Conservation (phyloP, 2,329 filamentous ascomycete genomes). For the Daldinia eschscholtzii region DNA sequence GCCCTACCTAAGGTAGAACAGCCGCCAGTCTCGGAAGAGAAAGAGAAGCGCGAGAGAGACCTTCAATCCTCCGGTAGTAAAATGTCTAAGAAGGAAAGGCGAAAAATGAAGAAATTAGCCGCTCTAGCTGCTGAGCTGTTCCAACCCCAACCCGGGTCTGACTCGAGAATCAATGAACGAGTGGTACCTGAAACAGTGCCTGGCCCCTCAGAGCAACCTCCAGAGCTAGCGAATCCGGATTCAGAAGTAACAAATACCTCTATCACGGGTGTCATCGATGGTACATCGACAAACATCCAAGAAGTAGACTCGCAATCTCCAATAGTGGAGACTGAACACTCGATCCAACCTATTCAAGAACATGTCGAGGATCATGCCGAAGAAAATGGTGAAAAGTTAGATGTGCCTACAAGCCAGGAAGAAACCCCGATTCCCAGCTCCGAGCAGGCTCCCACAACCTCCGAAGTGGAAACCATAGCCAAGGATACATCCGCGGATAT, state of each 20-base stretch:
- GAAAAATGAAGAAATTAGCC: conserved; percentile 45
- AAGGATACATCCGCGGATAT: conserved; percentile 19
- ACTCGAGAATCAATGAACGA: conserved; percentile 10
- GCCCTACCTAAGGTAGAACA: conserved; percentile 24
- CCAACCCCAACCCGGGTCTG: conserved; percentile 21
- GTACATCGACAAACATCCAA: neutral
- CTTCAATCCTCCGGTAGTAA: conserved; percentile 47
- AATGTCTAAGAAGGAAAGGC: conserved; percentile 61
- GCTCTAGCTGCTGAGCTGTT: conserved; percentile 18
- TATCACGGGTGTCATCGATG: conserved; percentile 6
- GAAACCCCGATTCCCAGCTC: neutral
- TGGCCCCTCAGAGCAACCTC: conserved; percentile 15
- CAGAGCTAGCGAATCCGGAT: conserved; percentile 12
- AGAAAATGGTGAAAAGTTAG: conserved; percentile 9
- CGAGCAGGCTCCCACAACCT: conserved; percentile 12
- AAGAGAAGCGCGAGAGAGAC: conserved; percentile 21
- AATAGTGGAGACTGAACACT: conserved; percentile 10
- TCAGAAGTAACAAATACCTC: conserved; percentile 14
- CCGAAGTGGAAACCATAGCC: conserved; percentile 13
- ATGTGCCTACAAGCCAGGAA: conserved; percentile 6
- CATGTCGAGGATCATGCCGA: neutral
- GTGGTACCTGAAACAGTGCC: neutral
- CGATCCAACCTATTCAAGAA: conserved; percentile 13
- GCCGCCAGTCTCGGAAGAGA: conserved; percentile 5
- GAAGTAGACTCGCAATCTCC: conserved; percentile 15